Evolutionary conservation across 129 eudicot species (phyloP), one percentile per base, ranked within the genome.

Genomic region (Saussurea involucrata): DNA sequence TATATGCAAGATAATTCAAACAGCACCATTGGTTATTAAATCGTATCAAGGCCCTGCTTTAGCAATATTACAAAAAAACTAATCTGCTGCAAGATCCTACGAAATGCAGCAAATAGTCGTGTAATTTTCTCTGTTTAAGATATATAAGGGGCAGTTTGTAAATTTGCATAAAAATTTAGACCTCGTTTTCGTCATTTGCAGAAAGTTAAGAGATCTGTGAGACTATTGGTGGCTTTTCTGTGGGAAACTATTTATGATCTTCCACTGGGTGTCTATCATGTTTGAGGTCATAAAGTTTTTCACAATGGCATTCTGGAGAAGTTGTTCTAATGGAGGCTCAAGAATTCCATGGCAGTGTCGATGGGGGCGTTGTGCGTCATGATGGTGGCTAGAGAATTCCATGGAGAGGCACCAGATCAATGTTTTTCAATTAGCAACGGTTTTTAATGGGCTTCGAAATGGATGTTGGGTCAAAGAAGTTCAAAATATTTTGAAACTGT

Each of bases 1-100:
- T 13, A 66, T 76, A 80, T 76, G 74, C 25, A 72, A 46, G 31
- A 63, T 65, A 66, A 66, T 37, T 66, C 9, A 85, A 21, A 72
- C 33, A 24, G 42, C 40, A 71, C 49, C 61, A 60, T 27, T 60
- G 31, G 24, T 36, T 42, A 78, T 78, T 53, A 8, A 70, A 24
- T 57, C 49, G 60, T 25, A 49, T 66, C 34, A 21, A 58, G 69
- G 42, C 61, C 42, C 75, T 44, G 44, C 75, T 46, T 77, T 36
- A 57, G 36, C 34, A 68, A 69, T 55, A 69, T 55, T 55, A 22
- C 3, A 17, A 63, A 63, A 69, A 33, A 22, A 24, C 46, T 33
- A 49, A 49, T 49, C 18, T 17, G 60, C 34, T 60, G 36, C 20
- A 49, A 49, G 60, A 49, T 49, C 60, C 60, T 49, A 49, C 21